Base-by-base conservation (phyloP, 345 rosid species). In the Arabis hirsuta region DNA sequence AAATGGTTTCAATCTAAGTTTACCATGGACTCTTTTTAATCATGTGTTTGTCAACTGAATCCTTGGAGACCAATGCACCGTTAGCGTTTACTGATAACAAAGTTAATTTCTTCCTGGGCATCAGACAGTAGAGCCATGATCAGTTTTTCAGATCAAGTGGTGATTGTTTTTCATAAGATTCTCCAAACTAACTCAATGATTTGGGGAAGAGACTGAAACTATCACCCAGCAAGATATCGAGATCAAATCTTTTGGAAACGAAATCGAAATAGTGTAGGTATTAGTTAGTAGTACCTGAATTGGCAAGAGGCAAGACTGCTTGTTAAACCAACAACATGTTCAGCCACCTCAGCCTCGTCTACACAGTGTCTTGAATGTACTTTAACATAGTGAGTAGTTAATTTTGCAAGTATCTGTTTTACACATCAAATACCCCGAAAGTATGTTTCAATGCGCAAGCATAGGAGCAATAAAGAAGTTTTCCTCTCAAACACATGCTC, bases 271-370 rank as follows among this genome's bases (percentile, higher is more conserved):
- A 62, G 46, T 9, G 26, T 42, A 43, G 19, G 20, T 54, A 12
- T 12, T 11, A 34, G 38, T 12, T 11, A 34, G 38, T 34, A 42
- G 55, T 58, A 91, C 97, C 99, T 86, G 67, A 83, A 91, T 8
- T 81, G 96, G 79, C 97, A 90, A 77, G 99, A 81, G 42, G 96
- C 99, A 31, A 95, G 78, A 81, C 90, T 91, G 71, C 81, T 81
- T 31, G 97, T 91, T 82, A 91, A 82, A 66, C 96, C 90, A 76
- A 83, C 90, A 70, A 88, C 67, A 77, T 95, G 96, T 72, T 91
- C 97, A 69, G 96, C 98, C 27, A 91, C 76, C 71, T 95, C 99
- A 78, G 96, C 93, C 85, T 95, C 97, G 77, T 95, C 96, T 67
- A 73, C 76, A 74, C 97, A 95, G 27, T 83, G 96, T 85, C 96